Evolutionary conservation across 805 yeast genomes (phyloP), one percentile per base, ranked within the genome.

Genomic region (Ogataea siamensis): DNA sequence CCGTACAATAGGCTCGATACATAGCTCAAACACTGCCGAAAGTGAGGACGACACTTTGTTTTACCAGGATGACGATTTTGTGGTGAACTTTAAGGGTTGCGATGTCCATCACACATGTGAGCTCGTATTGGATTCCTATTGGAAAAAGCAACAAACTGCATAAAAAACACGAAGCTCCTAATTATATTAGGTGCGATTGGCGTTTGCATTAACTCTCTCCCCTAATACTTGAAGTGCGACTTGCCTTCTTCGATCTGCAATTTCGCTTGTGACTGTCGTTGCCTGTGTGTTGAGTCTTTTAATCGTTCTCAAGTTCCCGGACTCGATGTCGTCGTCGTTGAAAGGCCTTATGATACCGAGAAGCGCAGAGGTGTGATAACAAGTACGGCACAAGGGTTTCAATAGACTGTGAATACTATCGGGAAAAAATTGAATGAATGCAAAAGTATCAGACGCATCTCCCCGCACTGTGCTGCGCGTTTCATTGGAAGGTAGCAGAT

Each of bases 361-460:
- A 28, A 62, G 62, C 3, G 62, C 63, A 24, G 70, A 43, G 2
- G 68, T 23, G 37, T 64, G 60, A 47, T 69, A 76, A 16, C 63
- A 39, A 5, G 54, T 56, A 28, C 74, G 58, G 43, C 80, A 79
- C 0, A 79, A 50, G 1, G 78, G 76, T 22, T 67, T 65, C 32
- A 87, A 57, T 17, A 71, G 45, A 3, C 77, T 74, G 39, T 77
- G 76, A 2, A 73, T 23, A 1, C 73, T 56, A 32, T 70, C 77
- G 1, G 97, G 97, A 76, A 89, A 89, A 58, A 89, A 87, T 51
- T 83, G 82, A 21, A 81, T 80, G 45, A 89, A 70, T 39, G 85
- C 79, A 67, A 89, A 89, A 1, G 91, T 83, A 49, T 89, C 96
- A 0, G 93, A 80, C 0, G 96, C 95, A 59, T 88, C 96, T 25